Conservation (phyloP, 2,329 filamentous ascomycete genomes). For the Stagonosporopsis cucurbitacearum region DNA sequence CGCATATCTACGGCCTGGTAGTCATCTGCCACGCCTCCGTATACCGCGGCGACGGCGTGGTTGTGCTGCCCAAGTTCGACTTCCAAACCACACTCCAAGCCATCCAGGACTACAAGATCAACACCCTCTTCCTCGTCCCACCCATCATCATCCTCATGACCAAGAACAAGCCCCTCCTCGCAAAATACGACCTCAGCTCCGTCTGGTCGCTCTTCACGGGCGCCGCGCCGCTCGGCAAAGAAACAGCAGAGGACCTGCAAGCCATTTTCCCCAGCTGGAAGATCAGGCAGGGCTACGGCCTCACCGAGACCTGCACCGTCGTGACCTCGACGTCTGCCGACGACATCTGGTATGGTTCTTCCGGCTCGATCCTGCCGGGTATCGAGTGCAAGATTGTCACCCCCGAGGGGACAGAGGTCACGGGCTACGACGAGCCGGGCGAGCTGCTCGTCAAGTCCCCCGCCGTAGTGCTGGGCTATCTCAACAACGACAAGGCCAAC, state of each 20-base stretch:
- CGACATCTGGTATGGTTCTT: constrained; percentile 75
- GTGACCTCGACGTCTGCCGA: constrained; percentile 65
- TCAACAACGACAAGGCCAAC: constrained; percentile 85
- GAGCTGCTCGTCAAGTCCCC: constrained; percentile 77
- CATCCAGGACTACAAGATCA: constrained; percentile 73
- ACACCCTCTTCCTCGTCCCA: constrained; percentile 73
- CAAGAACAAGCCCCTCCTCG: constrained; percentile 65
- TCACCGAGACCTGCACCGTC: constrained; percentile 80
- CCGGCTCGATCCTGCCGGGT: constrained; percentile 72
- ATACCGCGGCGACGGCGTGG: constrained; percentile 74
- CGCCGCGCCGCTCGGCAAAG: constrained; percentile 77
- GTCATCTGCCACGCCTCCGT: constrained; percentile 70
- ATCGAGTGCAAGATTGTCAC: constrained; percentile 71
- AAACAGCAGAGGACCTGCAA: constrained; percentile 70
- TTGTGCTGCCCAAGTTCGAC: constrained; percentile 79
- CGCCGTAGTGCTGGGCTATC: constrained; percentile 79
- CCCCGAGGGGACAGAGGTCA: constrained; percentile 73
- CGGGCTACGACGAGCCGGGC: constrained; percentile 73
- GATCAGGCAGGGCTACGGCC: constrained; percentile 76
- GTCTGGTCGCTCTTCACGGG: constrained; percentile 73
- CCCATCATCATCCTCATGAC: constrained; percentile 81
- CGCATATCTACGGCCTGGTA: constrained; percentile 81
- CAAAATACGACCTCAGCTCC: constrained; percentile 74
- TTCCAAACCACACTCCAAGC: constrained; percentile 67
- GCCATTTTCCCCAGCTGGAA: constrained; percentile 68